These are phyloP conservation scores for Ophioceras dolichostomum DNA, from an alignment of 2,329 filamentous ascomycete genomes.

Conservation along the genomic window DNA sequence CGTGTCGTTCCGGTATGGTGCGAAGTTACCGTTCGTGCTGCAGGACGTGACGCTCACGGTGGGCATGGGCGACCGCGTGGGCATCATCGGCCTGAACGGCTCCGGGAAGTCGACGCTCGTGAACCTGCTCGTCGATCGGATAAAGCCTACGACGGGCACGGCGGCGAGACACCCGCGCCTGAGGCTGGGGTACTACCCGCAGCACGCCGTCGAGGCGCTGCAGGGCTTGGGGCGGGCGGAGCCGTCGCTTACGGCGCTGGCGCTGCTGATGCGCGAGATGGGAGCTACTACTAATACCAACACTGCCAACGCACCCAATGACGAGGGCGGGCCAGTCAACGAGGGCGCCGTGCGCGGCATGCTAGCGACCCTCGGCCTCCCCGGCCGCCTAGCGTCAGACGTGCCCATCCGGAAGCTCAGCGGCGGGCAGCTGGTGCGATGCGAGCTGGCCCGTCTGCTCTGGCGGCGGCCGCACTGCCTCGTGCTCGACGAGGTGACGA, in stretches of 20 bases:
- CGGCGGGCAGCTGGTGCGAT: constrained; percentile 62
- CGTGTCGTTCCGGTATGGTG: constrained; percentile 49
- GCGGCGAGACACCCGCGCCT: constrained; percentile 56
- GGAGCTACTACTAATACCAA: too few species aligned
- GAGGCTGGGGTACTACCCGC: constrained; percentile 65
- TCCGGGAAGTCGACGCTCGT: constrained; percentile 72
- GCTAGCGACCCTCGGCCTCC: constrained; percentile 56
- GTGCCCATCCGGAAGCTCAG: constrained; percentile 62
- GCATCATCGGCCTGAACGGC: constrained; percentile 69
- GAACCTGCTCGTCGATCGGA: constrained; percentile 51
- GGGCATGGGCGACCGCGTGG: constrained; percentile 61
- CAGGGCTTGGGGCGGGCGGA: constrained; percentile 37
- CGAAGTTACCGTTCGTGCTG: constrained; percentile 29
- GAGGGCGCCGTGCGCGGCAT: constrained; percentile 59
- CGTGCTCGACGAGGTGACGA: constrained; percentile 71
- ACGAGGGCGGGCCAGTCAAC: constrained; percentile 32
- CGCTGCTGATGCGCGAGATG: constrained; percentile 46
- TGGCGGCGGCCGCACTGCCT: constrained; percentile 59
- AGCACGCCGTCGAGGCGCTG: constrained; percentile 63
- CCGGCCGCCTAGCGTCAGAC: constrained; percentile 59
- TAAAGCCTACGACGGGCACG: constrained; percentile 46
- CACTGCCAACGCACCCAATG: constrained; percentile 15
- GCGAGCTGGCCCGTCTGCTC: constrained; percentile 56
- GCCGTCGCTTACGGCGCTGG: constrained; percentile 49
- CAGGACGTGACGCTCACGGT: constrained; percentile 56